A percentile compares a stretch with the other conserved stretches of the same genome.
phyloP scores from a whole-genome alignment of 208 protist genomes.

The Leishmania guyanensis region DNA sequence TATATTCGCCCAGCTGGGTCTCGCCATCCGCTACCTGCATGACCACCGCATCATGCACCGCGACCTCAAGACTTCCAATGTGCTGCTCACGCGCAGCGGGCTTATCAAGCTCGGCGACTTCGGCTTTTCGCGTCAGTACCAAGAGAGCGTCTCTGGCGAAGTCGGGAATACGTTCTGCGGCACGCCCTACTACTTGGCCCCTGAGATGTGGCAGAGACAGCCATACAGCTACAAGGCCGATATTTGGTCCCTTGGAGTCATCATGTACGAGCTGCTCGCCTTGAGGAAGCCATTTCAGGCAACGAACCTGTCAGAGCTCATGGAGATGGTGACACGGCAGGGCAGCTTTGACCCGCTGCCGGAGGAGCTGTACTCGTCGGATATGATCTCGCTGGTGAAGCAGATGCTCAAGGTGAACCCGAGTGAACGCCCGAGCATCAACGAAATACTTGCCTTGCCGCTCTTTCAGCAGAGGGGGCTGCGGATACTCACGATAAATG shows the following conservation, averaged over 20 bases:
- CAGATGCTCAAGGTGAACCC: conserved; percentile 65
- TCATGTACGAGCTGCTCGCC: conserved; percentile 81
- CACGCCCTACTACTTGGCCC: conserved; percentile 90
- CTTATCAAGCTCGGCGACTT: conserved; percentile 91
- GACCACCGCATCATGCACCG: conserved; percentile 76
- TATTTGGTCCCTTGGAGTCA: conserved; percentile 88
- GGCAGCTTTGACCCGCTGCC: conserved; percentile 54
- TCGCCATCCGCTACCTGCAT: conserved; percentile 85
- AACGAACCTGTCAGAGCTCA: conserved; percentile 45
- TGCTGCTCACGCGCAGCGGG: conserved; percentile 64
- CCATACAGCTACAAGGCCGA: conserved; percentile 92
- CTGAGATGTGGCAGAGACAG: conserved; percentile 87
- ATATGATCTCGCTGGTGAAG: conserved; percentile 38
- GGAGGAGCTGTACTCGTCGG: conserved; percentile 36
- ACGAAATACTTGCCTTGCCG: conserved; percentile 44
- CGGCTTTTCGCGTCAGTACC: conserved; percentile 68
- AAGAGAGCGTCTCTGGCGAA: conserved; percentile 46
- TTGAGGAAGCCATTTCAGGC: conserved; percentile 70
- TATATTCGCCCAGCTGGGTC: conserved; percentile 68
- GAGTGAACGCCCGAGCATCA: conserved; percentile 43
- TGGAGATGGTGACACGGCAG: conserved; percentile 53
- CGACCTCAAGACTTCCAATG: conserved; percentile 83
- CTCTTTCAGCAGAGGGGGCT: conserved; percentile 48
- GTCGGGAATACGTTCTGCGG: conserved; percentile 71
- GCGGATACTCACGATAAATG: conserved; percentile 43